Evolutionary conservation across 305 asterid species (phyloP), one percentile per base, ranked within the genome.

Genomic region (Plantago coronopus): DNA sequence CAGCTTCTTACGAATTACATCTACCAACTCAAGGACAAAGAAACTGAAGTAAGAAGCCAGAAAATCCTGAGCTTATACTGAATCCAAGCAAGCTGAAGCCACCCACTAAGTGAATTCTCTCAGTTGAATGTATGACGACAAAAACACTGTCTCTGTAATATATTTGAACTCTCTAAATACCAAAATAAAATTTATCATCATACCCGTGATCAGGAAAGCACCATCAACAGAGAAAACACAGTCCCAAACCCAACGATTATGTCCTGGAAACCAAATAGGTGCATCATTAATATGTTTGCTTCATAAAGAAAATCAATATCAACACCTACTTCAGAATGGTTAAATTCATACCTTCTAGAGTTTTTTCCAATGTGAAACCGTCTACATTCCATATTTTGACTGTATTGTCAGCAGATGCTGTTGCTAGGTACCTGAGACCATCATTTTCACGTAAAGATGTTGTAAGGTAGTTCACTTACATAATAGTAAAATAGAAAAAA

Each of bases 191-290:
- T 29, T 53, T 12, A 70, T 50, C 17, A 42, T 27, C 31, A 54
- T 83, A 91, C 98, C 95, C 73, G 96, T 84, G 75, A 91, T 86
- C 57, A 88, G 84, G 74, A 78, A 93, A 66, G 96, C 95, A 69
- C 97, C 99, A 56, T 88, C 98, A 0, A 86, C 95, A 10, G 96
- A 91, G 83, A 88, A 91, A 61, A 91, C 95, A 65, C 98, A 91
- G 79, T 86, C 98, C 95, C 98, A 86, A 40, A 88, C 96, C 95
- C 98, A 91, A 37, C 95, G 95, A 59, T 81, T 88, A 73, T 91
- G 96, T 65, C 96, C 98, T 88, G 72, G 65, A 71, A 63, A 71
- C 76, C 85, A 59, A 37, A 17, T 15, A 21, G 16, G 1, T 13
- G 9, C 38, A 89, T 71, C 85, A 72, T 18, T 17, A 10, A 16